A percentile compares a stretch with the other conserved stretches of the same genome.
phyloP scores from a whole-genome alignment of 2,329 filamentous ascomycete species.

The Phoma sp. region DNA sequence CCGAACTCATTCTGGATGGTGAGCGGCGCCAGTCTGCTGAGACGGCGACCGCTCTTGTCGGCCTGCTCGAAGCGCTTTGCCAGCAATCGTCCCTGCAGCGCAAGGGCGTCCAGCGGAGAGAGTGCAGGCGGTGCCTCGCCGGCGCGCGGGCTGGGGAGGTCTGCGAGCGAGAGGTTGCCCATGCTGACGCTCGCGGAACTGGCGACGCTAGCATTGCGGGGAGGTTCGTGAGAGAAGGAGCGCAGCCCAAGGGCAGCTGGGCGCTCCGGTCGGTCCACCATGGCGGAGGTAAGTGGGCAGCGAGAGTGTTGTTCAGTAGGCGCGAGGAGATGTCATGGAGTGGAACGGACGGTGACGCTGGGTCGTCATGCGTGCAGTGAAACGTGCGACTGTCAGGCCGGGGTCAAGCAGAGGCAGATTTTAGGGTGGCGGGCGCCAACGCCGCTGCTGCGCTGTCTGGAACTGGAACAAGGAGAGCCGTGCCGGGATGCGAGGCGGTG shows the following conservation, averaged over 20 bases:
- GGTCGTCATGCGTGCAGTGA: conserved; percentile 44
- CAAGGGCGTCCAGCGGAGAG: conserved; percentile 94
- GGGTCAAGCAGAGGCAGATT: conserved; percentile 30
- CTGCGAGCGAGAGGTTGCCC: conserved; percentile 43
- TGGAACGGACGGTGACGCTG: conserved; percentile 30
- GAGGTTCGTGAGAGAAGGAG: conserved; percentile 42
- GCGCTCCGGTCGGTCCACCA: conserved; percentile 39
- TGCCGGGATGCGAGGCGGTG: conserved; percentile 18
- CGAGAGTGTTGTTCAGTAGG: conserved; percentile 22
- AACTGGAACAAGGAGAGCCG: conserved; percentile 6
- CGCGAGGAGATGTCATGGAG: conserved; percentile 34
- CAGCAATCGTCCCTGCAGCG: conserved; percentile 85
- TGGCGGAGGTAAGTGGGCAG: conserved; percentile 23
- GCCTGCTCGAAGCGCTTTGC: conserved; percentile 86
- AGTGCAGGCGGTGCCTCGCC: conserved; percentile 80
- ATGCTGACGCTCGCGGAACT: conserved; percentile 38
- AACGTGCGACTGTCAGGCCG: conserved; percentile 33
- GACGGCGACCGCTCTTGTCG: conserved; percentile 72
- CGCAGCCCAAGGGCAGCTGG: conserved; percentile 45
- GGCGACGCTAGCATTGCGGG: conserved; percentile 26
- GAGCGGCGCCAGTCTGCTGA: conserved; percentile 85
- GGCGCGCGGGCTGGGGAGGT: conserved; percentile 58
- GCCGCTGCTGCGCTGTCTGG: conserved; percentile 11
- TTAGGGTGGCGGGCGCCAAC: conserved; percentile 8
- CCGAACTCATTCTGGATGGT: conserved; percentile 83